Evolutionary conservation across 2,329 filamentous ascomycete species (phyloP).

Genomic region (Colletotrichum sp.): DNA sequence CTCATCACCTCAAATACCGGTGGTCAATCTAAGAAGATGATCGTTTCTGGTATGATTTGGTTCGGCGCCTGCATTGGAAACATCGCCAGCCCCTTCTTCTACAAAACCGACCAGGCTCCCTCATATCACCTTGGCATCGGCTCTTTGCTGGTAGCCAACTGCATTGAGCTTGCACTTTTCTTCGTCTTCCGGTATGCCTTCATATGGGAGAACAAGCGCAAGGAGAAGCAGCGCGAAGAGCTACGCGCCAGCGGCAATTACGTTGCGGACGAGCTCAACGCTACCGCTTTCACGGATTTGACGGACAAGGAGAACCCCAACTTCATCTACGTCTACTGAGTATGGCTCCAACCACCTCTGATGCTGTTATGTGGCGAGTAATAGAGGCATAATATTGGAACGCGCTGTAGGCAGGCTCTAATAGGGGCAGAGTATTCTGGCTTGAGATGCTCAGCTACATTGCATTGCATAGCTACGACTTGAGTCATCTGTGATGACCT

Average conservation of each 20-base stretch:
- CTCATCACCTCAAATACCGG: conserved; percentile 55
- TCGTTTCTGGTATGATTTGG: conserved; percentile 66
- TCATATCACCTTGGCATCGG: conserved; percentile 44
- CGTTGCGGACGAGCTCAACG: conserved; percentile 33
- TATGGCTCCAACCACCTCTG: not conserved
- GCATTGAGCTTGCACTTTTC: conserved; percentile 41
- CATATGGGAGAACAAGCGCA: conserved; percentile 42
- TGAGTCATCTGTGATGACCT: not conserved
- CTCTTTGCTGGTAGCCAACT: conserved; percentile 45
- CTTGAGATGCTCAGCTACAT: not conserved
- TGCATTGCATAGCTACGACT: not conserved
- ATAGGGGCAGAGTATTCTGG: not conserved
- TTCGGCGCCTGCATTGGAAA: conserved; percentile 66
- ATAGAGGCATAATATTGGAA: not conserved
- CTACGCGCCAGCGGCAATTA: conserved; percentile 28
- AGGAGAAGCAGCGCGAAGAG: conserved; percentile 37
- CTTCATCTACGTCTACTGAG: conserved; percentile 44
- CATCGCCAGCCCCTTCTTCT: conserved; percentile 68
- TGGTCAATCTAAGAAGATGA: conserved; percentile 67
- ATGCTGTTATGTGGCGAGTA: not conserved
- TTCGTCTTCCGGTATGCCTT: conserved; percentile 42
- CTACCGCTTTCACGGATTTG: conserved; percentile 44
- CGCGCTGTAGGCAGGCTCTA: not conserved
- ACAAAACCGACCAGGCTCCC: conserved; percentile 55
- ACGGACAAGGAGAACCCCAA: conserved; percentile 48